phyloP scores from a whole-genome alignment of 495 filamentous ascomycete genomes.

The Saxispiralis lemnorum region DNA sequence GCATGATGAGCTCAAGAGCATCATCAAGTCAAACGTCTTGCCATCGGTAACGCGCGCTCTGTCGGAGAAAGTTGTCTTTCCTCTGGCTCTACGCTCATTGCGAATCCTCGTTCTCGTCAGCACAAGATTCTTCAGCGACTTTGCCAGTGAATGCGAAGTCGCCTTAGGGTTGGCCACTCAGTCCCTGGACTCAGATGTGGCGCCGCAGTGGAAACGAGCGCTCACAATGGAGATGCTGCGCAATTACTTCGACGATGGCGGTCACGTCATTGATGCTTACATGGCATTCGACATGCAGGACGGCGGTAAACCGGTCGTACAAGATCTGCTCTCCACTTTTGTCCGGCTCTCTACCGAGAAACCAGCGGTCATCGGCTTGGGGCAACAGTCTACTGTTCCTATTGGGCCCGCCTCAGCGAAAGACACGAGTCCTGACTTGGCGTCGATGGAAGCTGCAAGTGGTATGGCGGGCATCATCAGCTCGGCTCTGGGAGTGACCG shows the following conservation, averaged over 20 bases:
- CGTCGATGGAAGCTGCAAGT: slow-evolving; percentile 59
- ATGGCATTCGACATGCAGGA: slow-evolving; percentile 57
- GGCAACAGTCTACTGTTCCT: slow-evolving; percentile 69
- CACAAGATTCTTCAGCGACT: slow-evolving; percentile 52
- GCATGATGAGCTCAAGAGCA: slow-evolving; percentile 65
- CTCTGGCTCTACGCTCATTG: slow-evolving; percentile 63
- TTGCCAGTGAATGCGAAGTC: slow-evolving; percentile 68
- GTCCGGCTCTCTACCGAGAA: slow-evolving; percentile 83
- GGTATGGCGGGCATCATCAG: slow-evolving; percentile 80
- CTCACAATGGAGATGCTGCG: slow-evolving; percentile 83
- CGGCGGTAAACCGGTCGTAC: slow-evolving; percentile 56
- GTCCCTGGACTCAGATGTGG: slow-evolving; percentile 67
- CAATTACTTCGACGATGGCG: slow-evolving; percentile 62
- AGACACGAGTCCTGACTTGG: slow-evolving; percentile 46
- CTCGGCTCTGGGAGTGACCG: slow-evolving; percentile 62
- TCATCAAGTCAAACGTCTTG: slow-evolving; percentile 64
- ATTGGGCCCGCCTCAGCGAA: slow-evolving; percentile 24
- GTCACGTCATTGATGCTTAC: slow-evolving; percentile 64
- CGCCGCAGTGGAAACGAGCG: slow-evolving; percentile 63
- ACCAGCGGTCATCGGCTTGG: slow-evolving; percentile 68
- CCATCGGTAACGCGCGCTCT: slow-evolving; percentile 63
- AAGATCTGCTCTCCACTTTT: slow-evolving; percentile 63
- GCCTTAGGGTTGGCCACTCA: slow-evolving; percentile 72
- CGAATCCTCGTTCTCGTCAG: slow-evolving; percentile 67
- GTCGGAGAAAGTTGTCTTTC: slow-evolving; percentile 62